phyloP scores from a whole-genome alignment of 2,329 filamentous ascomycete genomes.

The Cercospora beticola region DNA sequence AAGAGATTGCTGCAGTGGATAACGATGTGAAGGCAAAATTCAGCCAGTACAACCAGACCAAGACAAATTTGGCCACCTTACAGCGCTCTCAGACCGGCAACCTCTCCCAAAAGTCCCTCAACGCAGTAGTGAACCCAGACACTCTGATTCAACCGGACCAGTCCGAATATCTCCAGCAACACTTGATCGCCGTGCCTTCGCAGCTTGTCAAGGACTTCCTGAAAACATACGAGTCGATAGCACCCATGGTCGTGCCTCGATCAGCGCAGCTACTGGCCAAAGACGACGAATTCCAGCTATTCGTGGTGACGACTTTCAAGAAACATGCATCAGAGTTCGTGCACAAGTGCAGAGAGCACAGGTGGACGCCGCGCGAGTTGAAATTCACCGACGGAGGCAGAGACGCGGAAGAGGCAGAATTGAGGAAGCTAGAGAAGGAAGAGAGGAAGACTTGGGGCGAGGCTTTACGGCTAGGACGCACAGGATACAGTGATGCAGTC shows the following conservation, averaged over 20 bases:
- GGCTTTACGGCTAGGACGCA: slow-evolving; percentile 78
- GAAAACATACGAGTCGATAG: slow-evolving; percentile 81
- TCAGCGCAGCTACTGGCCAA: slow-evolving; percentile 76
- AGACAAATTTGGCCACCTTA: slow-evolving; percentile 75
- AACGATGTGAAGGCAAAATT: slow-evolving; percentile 95
- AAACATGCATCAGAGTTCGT: slow-evolving; percentile 85
- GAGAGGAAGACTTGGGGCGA: slow-evolving; percentile 93
- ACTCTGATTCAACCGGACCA: slow-evolving; percentile 72
- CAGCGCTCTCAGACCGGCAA: slow-evolving; percentile 92
- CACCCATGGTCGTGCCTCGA: slow-evolving; percentile 90
- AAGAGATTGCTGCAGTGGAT: slow-evolving; percentile 89
- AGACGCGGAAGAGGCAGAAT: slow-evolving; percentile 84
- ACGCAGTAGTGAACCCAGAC: slow-evolving; percentile 77
- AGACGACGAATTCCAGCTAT: slow-evolving; percentile 87
- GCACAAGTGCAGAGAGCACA: slow-evolving; percentile 86
- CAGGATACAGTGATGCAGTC: slow-evolving; percentile 92
- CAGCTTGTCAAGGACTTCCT: slow-evolving; percentile 83
- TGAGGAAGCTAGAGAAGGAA: slow-evolving; percentile 77
- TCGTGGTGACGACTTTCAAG: slow-evolving; percentile 88
- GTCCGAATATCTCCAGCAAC: slow-evolving; percentile 95
- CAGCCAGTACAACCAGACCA: slow-evolving; percentile 89
- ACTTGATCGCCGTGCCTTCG: slow-evolving; percentile 84
- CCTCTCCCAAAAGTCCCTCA: slow-evolving; percentile 87
- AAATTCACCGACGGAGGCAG: slow-evolving; percentile 86
- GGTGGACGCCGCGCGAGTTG: slow-evolving; percentile 94